Conservation (phyloP, 352 stramenopile genomes). For the Paralagenidium karlingii region DNA sequence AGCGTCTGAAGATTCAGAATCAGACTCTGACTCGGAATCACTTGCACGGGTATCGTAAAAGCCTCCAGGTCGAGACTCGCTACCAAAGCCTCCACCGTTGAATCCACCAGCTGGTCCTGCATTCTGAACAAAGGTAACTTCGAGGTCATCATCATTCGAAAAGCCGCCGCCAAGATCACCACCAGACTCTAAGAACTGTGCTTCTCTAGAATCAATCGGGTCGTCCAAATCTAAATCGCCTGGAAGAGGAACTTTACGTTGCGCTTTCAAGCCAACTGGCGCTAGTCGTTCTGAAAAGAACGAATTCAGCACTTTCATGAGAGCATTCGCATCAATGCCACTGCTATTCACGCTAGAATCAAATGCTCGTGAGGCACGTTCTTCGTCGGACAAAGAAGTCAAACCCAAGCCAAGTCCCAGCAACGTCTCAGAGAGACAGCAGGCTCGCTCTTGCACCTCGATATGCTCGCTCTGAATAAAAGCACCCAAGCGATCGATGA, state of each 20-base stretch:
- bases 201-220: constrained; percentile 36
- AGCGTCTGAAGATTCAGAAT: constrained; percentile 12
- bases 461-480: constrained; percentile 88
- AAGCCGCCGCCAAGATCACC: constrained; percentile 45
- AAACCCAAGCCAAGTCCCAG: constrained; percentile 46
- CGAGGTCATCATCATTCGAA: constrained; percentile 56
- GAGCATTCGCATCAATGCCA: constrained; percentile 5
- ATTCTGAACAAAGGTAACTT: constrained; percentile 73
- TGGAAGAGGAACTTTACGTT: constrained; percentile 85
- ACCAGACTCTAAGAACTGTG: constrained; percentile 64
- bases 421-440: constrained; percentile 69
- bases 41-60: too few relatives aligned
- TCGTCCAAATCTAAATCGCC: constrained; percentile 60
- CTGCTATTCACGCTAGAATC: constrained; percentile 30
- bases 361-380: constrained; percentile 54
- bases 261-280: constrained; percentile 84
- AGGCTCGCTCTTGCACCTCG: constrained; percentile 92
- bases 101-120: too few relatives aligned
- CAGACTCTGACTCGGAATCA: constrained; percentile 16
- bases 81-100: constrained; percentile 18
- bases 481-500: constrained; percentile 70
- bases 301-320: constrained; percentile 31
- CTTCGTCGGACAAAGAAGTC: constrained; percentile 34
- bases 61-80: too few relatives aligned
- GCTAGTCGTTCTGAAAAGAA: constrained; percentile 78